Evolutionary conservation across 768 basidiomycete genomes (phyloP), one percentile per base, ranked within the genome.

Genomic region (Rhodotorula graminis): DNA sequence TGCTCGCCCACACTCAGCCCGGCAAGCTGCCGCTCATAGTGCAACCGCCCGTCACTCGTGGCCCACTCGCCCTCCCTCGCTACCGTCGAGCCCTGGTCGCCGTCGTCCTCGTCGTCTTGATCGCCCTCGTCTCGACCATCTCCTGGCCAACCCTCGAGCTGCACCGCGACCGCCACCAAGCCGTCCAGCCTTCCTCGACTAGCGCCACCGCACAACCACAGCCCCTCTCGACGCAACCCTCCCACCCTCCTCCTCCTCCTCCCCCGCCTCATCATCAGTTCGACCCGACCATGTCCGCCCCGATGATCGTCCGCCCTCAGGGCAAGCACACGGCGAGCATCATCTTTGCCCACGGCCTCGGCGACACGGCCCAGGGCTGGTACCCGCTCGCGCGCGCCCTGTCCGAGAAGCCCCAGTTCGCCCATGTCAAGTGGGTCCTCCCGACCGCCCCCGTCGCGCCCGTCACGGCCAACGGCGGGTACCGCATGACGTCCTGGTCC

Each of bases 341-440:
- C 58, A 59, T 59, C 58, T 59, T 59, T n/a, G 82, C 92, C 53
- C 93, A 96, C 85, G 92, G 55, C 33, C 64, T 61, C 1, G 67
- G 64, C 27, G 69, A 57, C 77, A 84, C 86, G 64, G 90, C 89
- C 7, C 78, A 84, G 74, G 91, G 92, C 44, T 91, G 89, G 90
- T 82, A 87, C 73, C 88, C 88, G 19, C 87, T 93, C 49, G 89
- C 89, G 33, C 84, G 87, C 68, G 86, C 86, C 84, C 85, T 93
- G 77, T 83, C 84, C 73, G 79, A 84, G 49, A 83, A 80, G 74
- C 79, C 84, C 49, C 83, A 80, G 18, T 82, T 93, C 46, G 83
- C 85, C 21, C 89, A 93, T 79, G 83, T 94, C 71, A 93, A 94
- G 84, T 97, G 92, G 91, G 82, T 96, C 58, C 83, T 96, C 37